Base-by-base conservation (phyloP, 768 basidiomycete genomes). In the Tylopilus balloui region DNA sequence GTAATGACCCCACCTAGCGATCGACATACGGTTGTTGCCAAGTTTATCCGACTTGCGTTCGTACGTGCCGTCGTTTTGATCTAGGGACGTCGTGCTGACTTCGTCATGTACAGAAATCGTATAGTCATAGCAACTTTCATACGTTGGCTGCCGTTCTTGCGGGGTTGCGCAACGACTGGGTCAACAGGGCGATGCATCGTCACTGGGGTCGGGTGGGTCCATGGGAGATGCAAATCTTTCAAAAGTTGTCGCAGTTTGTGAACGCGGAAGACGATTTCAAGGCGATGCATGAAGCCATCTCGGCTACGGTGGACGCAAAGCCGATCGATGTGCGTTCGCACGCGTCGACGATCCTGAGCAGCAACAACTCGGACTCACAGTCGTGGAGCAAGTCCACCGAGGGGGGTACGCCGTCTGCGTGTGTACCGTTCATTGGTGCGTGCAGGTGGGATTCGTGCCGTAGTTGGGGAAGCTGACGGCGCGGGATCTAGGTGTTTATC, bases 31-130 rank as follows among this genome's bases (percentile, higher is more conserved):
- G 69, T 96, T 17, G 78, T 89, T 42, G 72, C 71, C 50, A 93
- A 92, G 69, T 86, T 95, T 63, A 83, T 94, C 52, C 82, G 89
- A 35, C 72, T 95, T 48, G 92, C 92, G 32, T 91, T 83, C 76
- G 91, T 92, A 56, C 63, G 84, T 51, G 50, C 28, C 32, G 28
- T 43, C 23, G 7, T 25, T 40, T n/a, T 45, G 14, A 15, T 5
- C 17, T 19, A 11, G 42, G 15, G 28, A 19, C 11, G 28, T 28
- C n/a, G 36, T 39, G 39, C 48, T 52, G 28, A 39, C 44, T 6
- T 10, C 31, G 37, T 20, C 6, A 21, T 36, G 19, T 43, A 19
- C 62, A 94, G 92, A 90, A 91, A 81, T 82, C 82, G 25, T 94
- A 90, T 64, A 69, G 72, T 17, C 73, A 84, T 51, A 84, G 78